Base-by-base conservation (phyloP, 129 eudicot species). In the Oenanthe sinensis region DNA sequence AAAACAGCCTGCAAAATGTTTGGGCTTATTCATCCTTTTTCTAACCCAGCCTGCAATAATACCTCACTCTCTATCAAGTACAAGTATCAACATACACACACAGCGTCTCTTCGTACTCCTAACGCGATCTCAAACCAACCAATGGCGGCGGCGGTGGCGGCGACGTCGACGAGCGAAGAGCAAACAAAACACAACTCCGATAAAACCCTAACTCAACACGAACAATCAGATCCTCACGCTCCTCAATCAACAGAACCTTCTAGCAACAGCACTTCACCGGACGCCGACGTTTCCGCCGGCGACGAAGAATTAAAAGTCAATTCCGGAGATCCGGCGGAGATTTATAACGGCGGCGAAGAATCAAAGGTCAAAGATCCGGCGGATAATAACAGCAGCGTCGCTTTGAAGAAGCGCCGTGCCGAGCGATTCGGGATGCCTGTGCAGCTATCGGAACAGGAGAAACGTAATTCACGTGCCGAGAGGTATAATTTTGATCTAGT, bases 401-500 rank as follows among this genome's bases (percentile, higher is more conserved):
- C 85, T 36, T 86, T 85, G 92, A 91, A 90, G 89, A 94, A 94
- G 88, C 89, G 87, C 62, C 85, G 98, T 28, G 98, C 98, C 1
- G 98, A 94, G 85, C 89, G 98, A 24, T 94, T 94, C 33, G 98
- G 98, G 33, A 81, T 90, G 89, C 90, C 97, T 20, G 93, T 94
- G 24, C 84, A 94, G 77, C 84, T 91, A 3, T 89, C 98, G 15
- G 98, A 94, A 80, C 83, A 87, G 54, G 98, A 94, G 65, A 94
- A 94, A 82, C 89, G 97, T 10, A 88, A 90, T 85, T 91, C 97
- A 70, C 88, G 98, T 71, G 98, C 98, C 5, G 97, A 94, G 86
- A 91, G 98, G 98, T 94, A 58, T 14, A 17, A 75, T 47, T 75
- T 62, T 44, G 2, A 33, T 36, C 24, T 16, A 15, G 20, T 49